Evolutionary conservation across 371 early-diverging fungal genomes (phyloP).

Genomic region (Mortierella sp.): DNA sequence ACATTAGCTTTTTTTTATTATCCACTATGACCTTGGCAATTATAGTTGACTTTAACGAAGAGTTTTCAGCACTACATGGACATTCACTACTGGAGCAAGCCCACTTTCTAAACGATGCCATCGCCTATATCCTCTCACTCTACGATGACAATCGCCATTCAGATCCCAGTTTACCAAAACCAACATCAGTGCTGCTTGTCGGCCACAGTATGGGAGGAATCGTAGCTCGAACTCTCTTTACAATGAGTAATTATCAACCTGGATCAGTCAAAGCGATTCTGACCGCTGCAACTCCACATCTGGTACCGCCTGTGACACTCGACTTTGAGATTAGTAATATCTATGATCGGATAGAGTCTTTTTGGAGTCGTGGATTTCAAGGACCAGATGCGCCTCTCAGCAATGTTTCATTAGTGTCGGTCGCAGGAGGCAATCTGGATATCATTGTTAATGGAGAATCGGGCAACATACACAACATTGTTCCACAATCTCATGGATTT

Average conservation of each 20-base stretch:
- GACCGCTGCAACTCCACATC: conserved; percentile 94
- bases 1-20: not conserved
- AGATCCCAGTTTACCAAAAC: conserved; percentile 61
- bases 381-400: conserved; percentile 43
- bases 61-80: conserved; percentile 91
- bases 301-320: conserved; percentile 85
- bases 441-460: conserved; percentile 84
- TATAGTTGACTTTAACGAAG: conserved; percentile 92
- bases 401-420: conserved; percentile 85
- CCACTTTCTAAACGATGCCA: conserved; percentile 87
- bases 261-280: conserved; percentile 87
- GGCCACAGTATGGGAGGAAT: conserved; percentile 98
- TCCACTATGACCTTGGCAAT: not conserved
- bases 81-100: conserved; percentile 90
- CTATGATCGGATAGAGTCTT: conserved; percentile 78
- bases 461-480: conserved; percentile 80
- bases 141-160: conserved; percentile 59
- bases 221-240: conserved; percentile 88
- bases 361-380: conserved; percentile 76
- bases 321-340: conserved; percentile 82
- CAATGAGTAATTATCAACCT: conserved; percentile 77
- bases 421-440: conserved; percentile 94
- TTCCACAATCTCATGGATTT: conserved; percentile 78
- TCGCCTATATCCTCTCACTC: conserved; percentile 83
- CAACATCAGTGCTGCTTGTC: conserved; percentile 85